Evolutionary conservation across 352 stramenopile genomes (phyloP), one percentile per base, ranked within the genome.

Genomic region (Pythium utonaiense): DNA sequence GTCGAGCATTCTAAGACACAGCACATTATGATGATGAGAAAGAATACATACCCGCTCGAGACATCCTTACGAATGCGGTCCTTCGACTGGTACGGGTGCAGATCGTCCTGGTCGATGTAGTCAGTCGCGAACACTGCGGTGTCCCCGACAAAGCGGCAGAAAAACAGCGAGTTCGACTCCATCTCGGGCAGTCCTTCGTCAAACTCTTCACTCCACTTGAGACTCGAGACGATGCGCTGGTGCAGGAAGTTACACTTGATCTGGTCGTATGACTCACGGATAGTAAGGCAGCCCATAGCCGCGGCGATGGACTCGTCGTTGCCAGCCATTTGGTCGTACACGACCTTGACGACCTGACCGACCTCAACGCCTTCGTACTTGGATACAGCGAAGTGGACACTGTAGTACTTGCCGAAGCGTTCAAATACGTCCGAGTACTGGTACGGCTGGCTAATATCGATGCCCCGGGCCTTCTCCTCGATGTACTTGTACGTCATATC

Each of bases 161-260:
- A 89, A 40, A 89, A 87, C 19, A 91, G 64, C 30, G 79, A 72
- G 56, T 91, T 89, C 10, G 79, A 88, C 67, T 91, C 82, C 50
- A 88, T 74, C 28, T 89, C 79, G 6, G 76, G 79, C 70, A 88
- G 75, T 25, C 74, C 73, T 16, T 73, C 57, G 17, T 62, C 31
- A 42, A 75, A 67, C 6, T 77, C 62, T 9, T 77, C 70, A 16
- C 79, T 73, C 77, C 77, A 88, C 53, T 88, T 69, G 69, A 91
- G 77, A 62, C 75, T 89, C 33, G 81, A 88, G 21, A 91, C 73
- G 51, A 89, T 89, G 56, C 81, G 81, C 49, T 91, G 81, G 53
- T 91, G 81, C 73, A 91, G 83, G 41, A 89, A 89, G 58, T 89
- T 88, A 66, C 81, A 91, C 57, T 85, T 86, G 55, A 89, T 87